A percentile compares a stretch with the other conserved stretches of the same genome.
Conservation (phyloP, 352 stramenopile genomes). For the Phytopythium litorale region DNA sequence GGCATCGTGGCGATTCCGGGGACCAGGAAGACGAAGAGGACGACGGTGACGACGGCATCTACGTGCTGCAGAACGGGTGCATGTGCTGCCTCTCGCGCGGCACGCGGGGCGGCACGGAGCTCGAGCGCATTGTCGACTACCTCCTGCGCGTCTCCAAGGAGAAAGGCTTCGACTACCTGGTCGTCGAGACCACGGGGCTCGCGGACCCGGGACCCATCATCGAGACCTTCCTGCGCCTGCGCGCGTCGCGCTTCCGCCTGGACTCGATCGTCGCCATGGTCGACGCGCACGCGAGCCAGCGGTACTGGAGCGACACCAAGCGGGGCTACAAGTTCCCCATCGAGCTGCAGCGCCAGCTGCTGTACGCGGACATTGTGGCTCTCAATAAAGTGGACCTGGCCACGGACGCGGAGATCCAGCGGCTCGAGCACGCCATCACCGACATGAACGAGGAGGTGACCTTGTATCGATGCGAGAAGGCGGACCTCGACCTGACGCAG, state of each 20-base stretch:
- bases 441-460: constrained; percentile 47
- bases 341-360: constrained; percentile 55
- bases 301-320: constrained; percentile 23
- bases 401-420: constrained; percentile 19
- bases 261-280: constrained; percentile 96
- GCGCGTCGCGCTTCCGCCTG: constrained; percentile 90
- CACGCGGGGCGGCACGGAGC: constrained; percentile 85
- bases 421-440: constrained; percentile 27
- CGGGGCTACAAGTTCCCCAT: constrained; percentile 37
- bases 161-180: constrained; percentile 94
- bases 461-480: constrained; percentile 44
- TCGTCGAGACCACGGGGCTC: constrained; percentile 97
- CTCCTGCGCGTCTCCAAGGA: constrained; percentile 54
- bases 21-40: not conserved
- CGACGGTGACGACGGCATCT: constrained; percentile 81
- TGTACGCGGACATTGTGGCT: constrained; percentile 69
- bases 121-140: constrained; percentile 93
- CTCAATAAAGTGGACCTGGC: constrained; percentile 76
- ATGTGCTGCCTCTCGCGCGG: constrained; percentile 95
- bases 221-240: constrained; percentile 93
- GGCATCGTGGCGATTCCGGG: not conserved
- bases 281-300: constrained; percentile 76
- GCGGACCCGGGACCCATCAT: constrained; percentile 96
- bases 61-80: constrained; percentile 98
- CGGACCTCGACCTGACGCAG: constrained; percentile 39